Conservation (phyloP, 345 rosid species). For the Sisymbrium irio region DNA sequence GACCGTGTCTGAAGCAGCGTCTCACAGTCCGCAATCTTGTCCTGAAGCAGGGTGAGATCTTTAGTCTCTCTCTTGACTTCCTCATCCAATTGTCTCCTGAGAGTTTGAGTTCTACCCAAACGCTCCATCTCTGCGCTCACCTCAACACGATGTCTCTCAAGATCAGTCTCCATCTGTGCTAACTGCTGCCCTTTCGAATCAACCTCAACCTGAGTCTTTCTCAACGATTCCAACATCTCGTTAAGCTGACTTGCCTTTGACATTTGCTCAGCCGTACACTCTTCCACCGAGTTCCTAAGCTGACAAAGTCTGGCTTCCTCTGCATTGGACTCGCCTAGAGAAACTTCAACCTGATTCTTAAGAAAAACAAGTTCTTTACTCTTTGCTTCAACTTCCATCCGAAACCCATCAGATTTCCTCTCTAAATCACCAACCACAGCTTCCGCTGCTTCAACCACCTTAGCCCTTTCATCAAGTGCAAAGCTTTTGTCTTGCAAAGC, state of each 20-base stretch:
- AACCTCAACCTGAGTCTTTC: conserved; percentile 16
- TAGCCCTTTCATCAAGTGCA: conserved; percentile 14
- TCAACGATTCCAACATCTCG: not conserved
- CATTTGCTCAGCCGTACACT: not conserved
- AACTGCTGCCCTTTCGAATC: not conserved
- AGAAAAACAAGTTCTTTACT: not conserved
- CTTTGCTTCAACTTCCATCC: not conserved
- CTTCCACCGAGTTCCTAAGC: conserved; percentile 2
- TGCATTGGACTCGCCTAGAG: not conserved
- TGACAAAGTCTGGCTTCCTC: conserved; percentile 2
- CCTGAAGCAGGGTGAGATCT: not conserved
- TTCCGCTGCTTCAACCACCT: conserved; percentile 18
- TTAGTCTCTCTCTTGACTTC: not conserved
- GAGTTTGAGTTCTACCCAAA: not conserved
- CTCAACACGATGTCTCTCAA: not conserved
- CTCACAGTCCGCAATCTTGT: not conserved
- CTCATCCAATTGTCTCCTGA: conserved; percentile 5
- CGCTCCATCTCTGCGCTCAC: not conserved
- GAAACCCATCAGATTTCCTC: conserved; percentile 3
- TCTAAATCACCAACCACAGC: not conserved
- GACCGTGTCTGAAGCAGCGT: conserved; percentile 5
- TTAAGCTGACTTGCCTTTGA: conserved; percentile 3
- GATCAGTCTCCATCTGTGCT: not conserved
- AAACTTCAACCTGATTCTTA: not conserved
- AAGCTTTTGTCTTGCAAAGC: not conserved